Evolutionary conservation across 257 asterid genomes (phyloP), one percentile per base, ranked within the genome.

Genomic region (Nicotiana sylvestris): DNA sequence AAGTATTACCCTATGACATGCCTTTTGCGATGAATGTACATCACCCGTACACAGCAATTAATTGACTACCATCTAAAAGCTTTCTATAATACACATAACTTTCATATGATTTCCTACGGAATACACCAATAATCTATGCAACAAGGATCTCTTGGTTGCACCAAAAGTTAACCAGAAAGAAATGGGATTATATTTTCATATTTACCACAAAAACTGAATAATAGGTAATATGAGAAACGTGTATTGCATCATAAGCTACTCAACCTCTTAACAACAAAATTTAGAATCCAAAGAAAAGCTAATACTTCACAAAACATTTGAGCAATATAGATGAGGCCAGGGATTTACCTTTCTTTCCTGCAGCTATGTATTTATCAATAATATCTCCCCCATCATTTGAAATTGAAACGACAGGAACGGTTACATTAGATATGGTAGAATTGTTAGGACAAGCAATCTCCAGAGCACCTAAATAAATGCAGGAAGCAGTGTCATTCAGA

Each of bases 371-470:
- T 82, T 91, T 87, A 86, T 88, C 90, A 79, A 96, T 82, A 76
- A 86, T 92, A 60, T 89, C 94, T 86, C 97, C 99, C 84, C 88
- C 96, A 32, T 94, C 91, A 86, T 90, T 91, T 27, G 99, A 87
- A 77, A 93, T 88, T 82, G 89, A 91, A 76, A 93, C 85, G 82
- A 96, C 97, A 53, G 97, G 99, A 81, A 96, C 93, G 9, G 92
- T 87, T 84, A 96, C 86, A 82, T 88, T 87, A 78, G 87, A 81
- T 68, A 66, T 80, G 77, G 93, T 91, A 37, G 85, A 92, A 84
- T 92, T 89, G 61, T 87, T 77, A 68, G 88, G 92, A 85, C 99
- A 96, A 79, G 90, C 92, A 98, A 96, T 94, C 93, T 94, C 96
- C 85, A 89, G 78, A 83, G 91, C 88, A 85, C 90, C 99, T 95